phyloP scores from a whole-genome alignment of 2,329 filamentous ascomycete genomes.

The Trichoderma citrinoviride region DNA sequence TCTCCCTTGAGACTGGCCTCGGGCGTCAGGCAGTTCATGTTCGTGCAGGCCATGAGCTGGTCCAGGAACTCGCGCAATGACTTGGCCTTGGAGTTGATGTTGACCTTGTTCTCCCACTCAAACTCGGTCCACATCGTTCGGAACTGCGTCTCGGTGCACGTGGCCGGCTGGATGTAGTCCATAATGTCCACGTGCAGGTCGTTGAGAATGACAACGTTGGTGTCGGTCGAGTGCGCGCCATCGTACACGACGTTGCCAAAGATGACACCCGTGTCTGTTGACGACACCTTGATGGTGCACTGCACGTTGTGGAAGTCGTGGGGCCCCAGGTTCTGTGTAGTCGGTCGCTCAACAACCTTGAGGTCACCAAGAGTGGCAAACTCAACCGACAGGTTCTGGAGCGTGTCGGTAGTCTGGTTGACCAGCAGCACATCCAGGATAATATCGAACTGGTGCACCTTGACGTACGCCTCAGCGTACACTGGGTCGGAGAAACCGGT shows the following conservation, averaged over 20 bases:
- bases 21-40: conserved; percentile 97
- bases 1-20: conserved; percentile 96
- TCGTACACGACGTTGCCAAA: conserved; percentile 99
- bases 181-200: conserved; percentile 99
- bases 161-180: conserved; percentile 98
- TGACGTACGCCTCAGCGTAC: conserved; percentile 98
- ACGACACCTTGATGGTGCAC: conserved; percentile 97
- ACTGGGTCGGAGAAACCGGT: conserved; percentile 98
- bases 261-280: conserved; percentile 96
- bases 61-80: conserved; percentile 87
- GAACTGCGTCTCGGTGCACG: conserved; percentile 97
- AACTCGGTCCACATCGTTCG: conserved; percentile 99
- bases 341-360: conserved; percentile 95
- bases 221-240: conserved; percentile 85
- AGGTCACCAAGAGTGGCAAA: conserved; percentile 97
- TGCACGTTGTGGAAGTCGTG: conserved; percentile 99
- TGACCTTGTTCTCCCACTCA: conserved; percentile 99
- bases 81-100: conserved; percentile 98
- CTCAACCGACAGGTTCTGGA: conserved; percentile 95
- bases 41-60: conserved; percentile 94
- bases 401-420: conserved; percentile 93
- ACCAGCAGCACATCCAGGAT: conserved; percentile 93
- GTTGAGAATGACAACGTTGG: conserved; percentile 95
- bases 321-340: conserved; percentile 90
- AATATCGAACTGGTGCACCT: conserved; percentile 98